These are phyloP conservation scores for Fusarium mexicanum DNA, from an alignment of 2,329 filamentous ascomycete genomes.

Conservation along the genomic window DNA sequence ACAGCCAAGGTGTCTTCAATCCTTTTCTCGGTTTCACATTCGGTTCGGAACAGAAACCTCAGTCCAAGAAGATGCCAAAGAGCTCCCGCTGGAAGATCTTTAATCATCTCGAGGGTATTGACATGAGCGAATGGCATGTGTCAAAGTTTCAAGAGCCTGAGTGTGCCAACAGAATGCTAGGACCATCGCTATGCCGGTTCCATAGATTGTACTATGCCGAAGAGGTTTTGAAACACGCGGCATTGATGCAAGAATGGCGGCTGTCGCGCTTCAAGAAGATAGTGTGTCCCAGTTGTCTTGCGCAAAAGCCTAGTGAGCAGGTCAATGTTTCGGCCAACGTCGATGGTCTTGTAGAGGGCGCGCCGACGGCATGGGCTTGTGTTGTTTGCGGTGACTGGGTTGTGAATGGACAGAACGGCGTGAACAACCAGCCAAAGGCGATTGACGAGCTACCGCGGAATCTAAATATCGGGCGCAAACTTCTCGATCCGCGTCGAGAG, in stretches of 20 bases:
- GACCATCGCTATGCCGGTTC: constrained; percentile 46
- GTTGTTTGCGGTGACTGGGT: constrained; percentile 48
- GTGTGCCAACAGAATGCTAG: constrained; percentile 50
- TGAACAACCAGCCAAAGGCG: constrained; percentile 23
- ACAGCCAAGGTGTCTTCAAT: constrained; percentile 16
- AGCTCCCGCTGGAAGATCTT: constrained; percentile 31
- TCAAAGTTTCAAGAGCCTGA: background rate
- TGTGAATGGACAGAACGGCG: constrained; percentile 38
- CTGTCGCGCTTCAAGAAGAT: constrained; percentile 32
- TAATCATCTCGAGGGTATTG: constrained; percentile 30
- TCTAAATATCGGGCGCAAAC: background rate
- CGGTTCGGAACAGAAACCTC: background rate
- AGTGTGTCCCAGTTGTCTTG: constrained; percentile 48
- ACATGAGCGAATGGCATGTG: constrained; percentile 34
- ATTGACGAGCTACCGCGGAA: constrained; percentile 35
- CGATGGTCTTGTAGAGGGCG: constrained; percentile 13
- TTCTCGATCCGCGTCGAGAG: constrained; percentile 1
- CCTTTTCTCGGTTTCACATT: constrained; percentile 28
- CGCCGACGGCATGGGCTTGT: constrained; percentile 46
- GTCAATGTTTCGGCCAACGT: constrained; percentile 32
- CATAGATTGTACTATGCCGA: constrained; percentile 48
- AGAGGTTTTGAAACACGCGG: constrained; percentile 35
- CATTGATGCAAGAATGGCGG: constrained; percentile 43
- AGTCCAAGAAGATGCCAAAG: background rate
- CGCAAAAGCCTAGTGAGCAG: constrained; percentile 2